Percentiles rank a stretch among this genome's conserved stretches.
phyloP scores from a whole-genome alignment of 805 yeast genomes.

The Ogataea corticis region DNA sequence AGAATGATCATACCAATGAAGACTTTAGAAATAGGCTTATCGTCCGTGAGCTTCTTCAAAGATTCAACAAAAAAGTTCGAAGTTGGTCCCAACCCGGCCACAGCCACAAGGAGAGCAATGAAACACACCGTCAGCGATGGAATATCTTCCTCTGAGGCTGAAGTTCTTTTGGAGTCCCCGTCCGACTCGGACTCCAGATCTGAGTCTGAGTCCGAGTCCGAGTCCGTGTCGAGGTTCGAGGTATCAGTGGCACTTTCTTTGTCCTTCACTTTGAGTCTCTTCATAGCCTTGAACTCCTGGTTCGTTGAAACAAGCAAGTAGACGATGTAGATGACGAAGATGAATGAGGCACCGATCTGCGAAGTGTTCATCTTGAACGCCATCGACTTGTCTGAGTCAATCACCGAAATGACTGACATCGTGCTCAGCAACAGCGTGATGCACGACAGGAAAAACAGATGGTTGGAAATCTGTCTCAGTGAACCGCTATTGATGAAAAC shows the following conservation, averaged over 20 bases:
- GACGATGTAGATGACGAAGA: constrained; percentile 12
- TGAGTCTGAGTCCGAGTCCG: constrained; percentile 7
- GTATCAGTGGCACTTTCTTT: background rate
- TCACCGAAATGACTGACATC: constrained; percentile 18
- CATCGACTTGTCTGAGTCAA: constrained; percentile 11
- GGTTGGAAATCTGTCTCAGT: constrained; percentile 12
- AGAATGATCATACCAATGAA: constrained; percentile 19
- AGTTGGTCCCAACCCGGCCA: constrained; percentile 19
- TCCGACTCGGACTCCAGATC: constrained; percentile 13
- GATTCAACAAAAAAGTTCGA: constrained; percentile 19
- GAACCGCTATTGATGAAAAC: constrained; percentile 6
- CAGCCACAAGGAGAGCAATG: constrained; percentile 12
- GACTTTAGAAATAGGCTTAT: constrained; percentile 18
- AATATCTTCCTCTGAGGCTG: constrained; percentile 11
- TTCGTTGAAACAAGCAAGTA: constrained; percentile 17
- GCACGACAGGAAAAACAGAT: constrained; percentile 12
- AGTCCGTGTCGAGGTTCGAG: constrained; percentile 3
- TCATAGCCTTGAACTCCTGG: constrained; percentile 17
- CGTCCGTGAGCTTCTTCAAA: constrained; percentile 16
- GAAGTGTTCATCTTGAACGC: constrained; percentile 17
- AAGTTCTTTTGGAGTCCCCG: constrained; percentile 6
- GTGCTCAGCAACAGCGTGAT: constrained; percentile 8
- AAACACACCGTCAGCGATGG: constrained; percentile 16
- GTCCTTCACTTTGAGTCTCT: constrained; percentile 11
- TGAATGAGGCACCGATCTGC: constrained; percentile 18